These are phyloP conservation scores for Fusarium guadeloupense DNA, from an alignment of 2,329 filamentous ascomycete genomes.

Conservation along the genomic window DNA sequence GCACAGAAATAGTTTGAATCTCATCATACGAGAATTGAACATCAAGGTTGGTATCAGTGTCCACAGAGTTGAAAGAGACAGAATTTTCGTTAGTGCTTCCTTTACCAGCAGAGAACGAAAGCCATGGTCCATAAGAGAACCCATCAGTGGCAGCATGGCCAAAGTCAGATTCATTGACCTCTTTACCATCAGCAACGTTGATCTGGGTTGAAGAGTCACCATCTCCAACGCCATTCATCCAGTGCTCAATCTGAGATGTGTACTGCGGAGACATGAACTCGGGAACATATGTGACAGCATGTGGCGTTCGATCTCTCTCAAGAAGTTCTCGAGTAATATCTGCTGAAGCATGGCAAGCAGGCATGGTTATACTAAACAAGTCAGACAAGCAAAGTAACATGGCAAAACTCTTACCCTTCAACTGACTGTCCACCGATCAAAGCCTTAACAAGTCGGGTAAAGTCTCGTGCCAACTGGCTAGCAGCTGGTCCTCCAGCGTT, in stretches of 20 bases:
- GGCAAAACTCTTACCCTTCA: conserved; percentile 19
- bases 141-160: conserved; percentile 23
- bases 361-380: conserved; percentile 24
- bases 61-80: conserved; percentile 12
- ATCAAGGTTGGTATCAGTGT: conserved; percentile 21
- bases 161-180: conserved; percentile 29
- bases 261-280: conserved; percentile 25
- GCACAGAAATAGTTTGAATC: conserved; percentile 26
- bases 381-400: background rate
- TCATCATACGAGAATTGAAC: conserved; percentile 34
- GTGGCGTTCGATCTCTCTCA: conserved; percentile 18
- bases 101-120: conserved; percentile 13
- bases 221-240: conserved; percentile 30
- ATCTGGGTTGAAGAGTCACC: conserved; percentile 24
- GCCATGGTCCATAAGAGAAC: conserved; percentile 29
- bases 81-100: conserved; percentile 7
- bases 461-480: conserved; percentile 3
- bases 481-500: conserved; percentile 18
- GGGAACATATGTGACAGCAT: conserved; percentile 30
- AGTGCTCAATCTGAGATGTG: conserved; percentile 23
- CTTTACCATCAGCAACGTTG: conserved; percentile 17
- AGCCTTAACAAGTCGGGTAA: conserved; percentile 17
- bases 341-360: conserved; percentile 31
- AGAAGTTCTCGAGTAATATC: conserved; percentile 22
- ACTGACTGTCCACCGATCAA: conserved; percentile 20